Evolutionary conservation across 108 stramenopile genomes (phyloP), one percentile per base, ranked within the genome.

Genomic region (Aurantiochytrium sp.): DNA sequence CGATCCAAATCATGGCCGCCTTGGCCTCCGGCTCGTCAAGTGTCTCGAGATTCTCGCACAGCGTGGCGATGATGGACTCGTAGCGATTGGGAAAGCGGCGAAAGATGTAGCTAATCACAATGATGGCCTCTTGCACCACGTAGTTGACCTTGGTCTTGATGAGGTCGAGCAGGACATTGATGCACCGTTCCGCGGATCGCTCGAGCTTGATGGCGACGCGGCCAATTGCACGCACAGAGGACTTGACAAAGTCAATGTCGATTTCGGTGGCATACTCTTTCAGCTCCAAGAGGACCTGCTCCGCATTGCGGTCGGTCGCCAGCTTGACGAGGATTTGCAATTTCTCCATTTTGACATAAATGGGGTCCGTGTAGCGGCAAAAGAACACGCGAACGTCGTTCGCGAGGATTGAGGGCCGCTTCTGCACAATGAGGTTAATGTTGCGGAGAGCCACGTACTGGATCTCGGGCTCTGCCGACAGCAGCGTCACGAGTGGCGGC

Each of bases 331-430:
- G 98, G 92, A 99, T 98, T 92, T 99, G 98, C 43, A 99, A 92
- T 92, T 99, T 99, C 91, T 99, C 98, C 98, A 99, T 97, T 94
- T 99, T 99, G 91, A 99, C 99, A 93, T 99, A 99, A 88, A 99
- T 99, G 19, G 99, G 99, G 92, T 99, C 99, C 92, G 99, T 99
- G 96, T 99, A 99, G 93, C 98, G 99, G 97, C 98, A 99, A 90
- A 99, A 99, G 95, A 99, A 99, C 88, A 99, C 98, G 92, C 98
- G 98, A 91, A 99, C 98, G 93, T 98, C 98, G 90, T 97, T 96
- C 93, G 98, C 97, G 58, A 99, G 93, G 88, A 99, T 98, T 59
- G 92, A 90, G 19, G 98, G 97, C 28, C 96, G 94, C 93, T 98
- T 98, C 91, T 98, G 98, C 59, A 99, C 99, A 91, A 99, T 98